Conservation (phyloP, 2,329 filamentous ascomycete species). For the Colletotrichum brevisporum region DNA sequence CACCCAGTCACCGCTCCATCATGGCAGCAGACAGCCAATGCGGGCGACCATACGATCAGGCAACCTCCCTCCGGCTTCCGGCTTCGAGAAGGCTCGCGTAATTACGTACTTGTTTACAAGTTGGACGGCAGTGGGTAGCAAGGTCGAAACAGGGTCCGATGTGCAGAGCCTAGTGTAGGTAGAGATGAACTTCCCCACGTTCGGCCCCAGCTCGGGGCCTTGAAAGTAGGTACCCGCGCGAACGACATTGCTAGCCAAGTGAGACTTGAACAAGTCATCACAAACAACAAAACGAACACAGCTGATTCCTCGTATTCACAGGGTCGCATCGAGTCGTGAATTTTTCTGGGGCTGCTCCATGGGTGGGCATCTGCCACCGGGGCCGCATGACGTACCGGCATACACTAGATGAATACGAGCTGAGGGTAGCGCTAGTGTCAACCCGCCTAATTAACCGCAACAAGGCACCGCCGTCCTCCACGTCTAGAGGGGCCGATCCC, state of each 20-base stretch:
- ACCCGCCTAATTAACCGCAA: constrained; percentile 20
- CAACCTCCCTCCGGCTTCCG: background rate
- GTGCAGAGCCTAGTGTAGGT: background rate
- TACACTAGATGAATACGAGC: constrained; percentile 29
- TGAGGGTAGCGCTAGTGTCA: constrained; percentile 4
- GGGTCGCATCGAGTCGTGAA: constrained; percentile 22
- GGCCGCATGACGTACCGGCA: constrained; percentile 33
- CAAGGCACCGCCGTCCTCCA: constrained; percentile 17
- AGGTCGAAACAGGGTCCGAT: constrained; percentile 8
- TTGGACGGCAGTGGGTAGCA: background rate
- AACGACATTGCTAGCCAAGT: background rate
- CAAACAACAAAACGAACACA: too few relatives aligned
- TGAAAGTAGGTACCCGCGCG: too few relatives aligned
- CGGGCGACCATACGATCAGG: constrained; percentile 9
- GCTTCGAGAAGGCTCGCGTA: background rate
- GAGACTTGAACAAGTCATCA: constrained; percentile 1
- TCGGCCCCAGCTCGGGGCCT: background rate
- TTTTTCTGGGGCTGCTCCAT: constrained; percentile 33
- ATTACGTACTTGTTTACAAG: constrained; percentile 3
- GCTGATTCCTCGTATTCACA: constrained; percentile 35
- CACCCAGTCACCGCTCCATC: constrained; percentile 24
- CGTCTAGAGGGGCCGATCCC: constrained; percentile 16
- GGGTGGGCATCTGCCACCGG: constrained; percentile 11
- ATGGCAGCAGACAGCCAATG: constrained; percentile 2
- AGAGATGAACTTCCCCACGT: background rate